Evolutionary conservation across 805 yeast species (phyloP).

Genomic region (Maudiozyma serrabonitensis): DNA sequence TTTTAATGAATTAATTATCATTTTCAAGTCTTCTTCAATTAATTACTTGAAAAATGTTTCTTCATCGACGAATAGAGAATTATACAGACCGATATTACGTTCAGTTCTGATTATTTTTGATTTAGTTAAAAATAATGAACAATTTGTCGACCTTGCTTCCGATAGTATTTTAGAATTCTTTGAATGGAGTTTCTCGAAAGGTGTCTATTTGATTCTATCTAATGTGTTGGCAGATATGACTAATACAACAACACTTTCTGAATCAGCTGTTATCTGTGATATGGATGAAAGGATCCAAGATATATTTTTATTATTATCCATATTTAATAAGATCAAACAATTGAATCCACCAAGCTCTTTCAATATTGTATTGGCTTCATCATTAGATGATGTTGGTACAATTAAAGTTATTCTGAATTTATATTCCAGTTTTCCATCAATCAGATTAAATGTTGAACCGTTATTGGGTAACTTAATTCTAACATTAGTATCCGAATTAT

Average conservation of each 20-base stretch:
- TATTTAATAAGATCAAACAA: constrained; percentile 49
- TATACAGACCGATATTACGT: constrained; percentile 54
- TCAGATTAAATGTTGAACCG: constrained; percentile 52
- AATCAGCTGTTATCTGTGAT: constrained; percentile 26
- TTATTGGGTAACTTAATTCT: constrained; percentile 65
- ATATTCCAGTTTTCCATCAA: constrained; percentile 57
- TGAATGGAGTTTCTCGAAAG: constrained; percentile 53
- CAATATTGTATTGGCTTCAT: constrained; percentile 40
- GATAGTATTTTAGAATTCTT: constrained; percentile 48
- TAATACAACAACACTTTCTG: constrained; percentile 30
- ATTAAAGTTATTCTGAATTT: constrained; percentile 52
- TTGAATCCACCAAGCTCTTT: constrained; percentile 41
- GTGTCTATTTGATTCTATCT: constrained; percentile 49
- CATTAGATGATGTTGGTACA: constrained; percentile 49
- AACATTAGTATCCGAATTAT: constrained; percentile 58
- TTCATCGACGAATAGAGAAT: constrained; percentile 29
- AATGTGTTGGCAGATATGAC: constrained; percentile 48
- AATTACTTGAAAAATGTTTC: constrained; percentile 37
- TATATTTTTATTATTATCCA: constrained; percentile 48
- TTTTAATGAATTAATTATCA: constrained; percentile 24
- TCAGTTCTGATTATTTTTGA: constrained; percentile 42
- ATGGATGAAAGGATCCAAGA: constrained; percentile 53
- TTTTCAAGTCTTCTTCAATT: constrained; percentile 40
- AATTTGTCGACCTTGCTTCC: constrained; percentile 38
- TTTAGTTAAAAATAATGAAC: constrained; percentile 31